Base-by-base conservation (phyloP, 2,329 filamentous ascomycete genomes). In the Tolypocladium guangdongense region DNA sequence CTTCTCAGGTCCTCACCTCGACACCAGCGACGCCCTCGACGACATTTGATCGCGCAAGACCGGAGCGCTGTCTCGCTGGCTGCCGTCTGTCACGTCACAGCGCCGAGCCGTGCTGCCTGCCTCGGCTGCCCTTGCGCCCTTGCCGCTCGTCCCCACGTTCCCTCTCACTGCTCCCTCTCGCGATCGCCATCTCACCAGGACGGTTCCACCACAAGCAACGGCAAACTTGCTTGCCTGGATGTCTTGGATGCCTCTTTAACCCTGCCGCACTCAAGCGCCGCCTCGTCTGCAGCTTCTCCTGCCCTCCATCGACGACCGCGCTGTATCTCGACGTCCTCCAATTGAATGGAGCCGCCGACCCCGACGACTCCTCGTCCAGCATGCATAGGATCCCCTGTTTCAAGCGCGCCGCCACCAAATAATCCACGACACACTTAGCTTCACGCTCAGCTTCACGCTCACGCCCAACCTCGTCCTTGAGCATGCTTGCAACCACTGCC, bases 401-500 rank as follows among this genome's bases (percentile, higher is more conserved):
- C 57, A 54, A 60, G 52, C 55, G 53, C 55, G 57, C 51, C 51
- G 52, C 50, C 56, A 54, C 55, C 55, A 55, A 52, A 53, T 55
- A 59, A 36, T 24, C 14, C 39, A 33, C 33, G 47, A 49, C 16
- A 35, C 50, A 41, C 20, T n/a, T n/a, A n/a, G n/a, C n/a, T n/a
- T n/a, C n/a, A n/a, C 30, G 30, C 30, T 32, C 22, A 43, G 32
- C 33, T 45, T 41, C 43, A 49, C 41, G 49, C 50, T 24, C 48
- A 46, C 30, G 46, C 37, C 38, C 52, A 48, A 53, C 52, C 35
- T 47, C 22, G 46, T 49, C 27, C 16, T 52, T 43, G 50, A 61
- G 57, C 59, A 64, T 67, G 64, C 59, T 66, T 52, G 60, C 63
- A 56, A 59, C 61, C 47, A 51, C 43, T 49, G 52, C 46, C 51